phyloP scores from a whole-genome alignment of 2,329 filamentous ascomycete species.

The Nemania sp. region DNA sequence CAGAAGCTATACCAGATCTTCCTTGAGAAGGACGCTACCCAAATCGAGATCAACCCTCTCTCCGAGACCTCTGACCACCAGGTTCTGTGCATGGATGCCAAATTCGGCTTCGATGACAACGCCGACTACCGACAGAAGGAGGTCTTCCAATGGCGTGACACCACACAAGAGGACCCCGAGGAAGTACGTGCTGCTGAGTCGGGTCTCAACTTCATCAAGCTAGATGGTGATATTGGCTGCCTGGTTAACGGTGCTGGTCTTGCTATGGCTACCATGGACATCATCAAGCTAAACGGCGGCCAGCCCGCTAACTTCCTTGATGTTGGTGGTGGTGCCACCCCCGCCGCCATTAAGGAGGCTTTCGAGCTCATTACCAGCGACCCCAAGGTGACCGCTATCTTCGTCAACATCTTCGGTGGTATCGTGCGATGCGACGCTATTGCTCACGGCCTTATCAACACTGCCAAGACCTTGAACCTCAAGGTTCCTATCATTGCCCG shows the following conservation, averaged over 20 bases:
- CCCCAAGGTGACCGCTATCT: conserved; percentile 97
- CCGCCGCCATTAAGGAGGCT: conserved; percentile 94
- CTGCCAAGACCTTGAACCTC: conserved; percentile 93
- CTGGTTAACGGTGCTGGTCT: conserved; percentile 98
- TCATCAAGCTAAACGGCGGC: conserved; percentile 99
- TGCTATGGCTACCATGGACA: conserved; percentile 99
- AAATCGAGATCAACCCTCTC: conserved; percentile 99
- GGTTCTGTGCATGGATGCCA: conserved; percentile 99
- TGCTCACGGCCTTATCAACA: conserved; percentile 93
- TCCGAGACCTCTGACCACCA: conserved; percentile 98
- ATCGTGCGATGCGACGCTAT: conserved; percentile 99
- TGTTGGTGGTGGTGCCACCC: conserved; percentile 96
- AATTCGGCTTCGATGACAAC: conserved; percentile 99
- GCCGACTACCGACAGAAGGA: conserved; percentile 99
- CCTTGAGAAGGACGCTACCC: conserved; percentile 96
- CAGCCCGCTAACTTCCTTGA: conserved; percentile 98
- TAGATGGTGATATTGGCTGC: conserved; percentile 99
- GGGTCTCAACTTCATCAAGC: conserved; percentile 99
- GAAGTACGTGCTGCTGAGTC: conserved; percentile 97
- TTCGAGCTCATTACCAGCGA: conserved; percentile 99
- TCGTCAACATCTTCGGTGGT: conserved; percentile 99
- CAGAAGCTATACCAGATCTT: conserved; percentile 99
- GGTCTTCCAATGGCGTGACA: conserved; percentile 92
- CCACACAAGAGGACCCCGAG: conserved; percentile 94
- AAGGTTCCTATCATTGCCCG: conserved; percentile 96